phyloP scores from a whole-genome alignment of 352 stramenopile species.

The Phytophthora aleatoria region DNA sequence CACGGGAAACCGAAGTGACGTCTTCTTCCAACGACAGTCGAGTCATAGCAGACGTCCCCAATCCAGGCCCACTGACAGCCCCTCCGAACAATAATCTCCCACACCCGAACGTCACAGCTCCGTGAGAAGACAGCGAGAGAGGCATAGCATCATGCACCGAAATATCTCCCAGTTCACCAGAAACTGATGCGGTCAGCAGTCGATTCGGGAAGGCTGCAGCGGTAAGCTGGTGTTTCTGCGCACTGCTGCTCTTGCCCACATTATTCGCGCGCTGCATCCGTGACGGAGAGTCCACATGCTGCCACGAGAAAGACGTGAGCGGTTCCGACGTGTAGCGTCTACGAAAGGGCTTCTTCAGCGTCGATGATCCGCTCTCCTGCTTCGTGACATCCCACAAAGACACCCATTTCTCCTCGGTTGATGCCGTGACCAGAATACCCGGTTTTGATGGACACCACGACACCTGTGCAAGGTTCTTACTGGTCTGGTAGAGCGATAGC shows the following conservation, averaged over 20 bases:
- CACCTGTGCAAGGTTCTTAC: conserved; percentile 78
- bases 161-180: conserved; percentile 84
- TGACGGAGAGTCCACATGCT: conserved; percentile 48
- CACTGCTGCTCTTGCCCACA: conserved; percentile 27
- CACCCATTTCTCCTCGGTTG: conserved; percentile 80
- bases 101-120: conserved; percentile 77
- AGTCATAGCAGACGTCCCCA: conserved; percentile 46
- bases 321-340: conserved; percentile 80
- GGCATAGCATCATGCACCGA: conserved; percentile 89
- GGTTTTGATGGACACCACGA: conserved; percentile 86
- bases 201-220: conserved; percentile 81
- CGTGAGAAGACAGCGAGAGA: conserved; percentile 73
- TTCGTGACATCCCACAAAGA: conserved; percentile 85
- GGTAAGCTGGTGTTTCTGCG: conserved; percentile 42
- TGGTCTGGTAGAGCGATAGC: conserved; percentile 72
- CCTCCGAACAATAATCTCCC: conserved; percentile 73
- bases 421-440: conserved; percentile 79
- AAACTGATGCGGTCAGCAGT: conserved; percentile 71
- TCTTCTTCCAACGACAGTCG: conserved; percentile 45
- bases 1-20: conserved; percentile 13
- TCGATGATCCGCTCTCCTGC: conserved; percentile 47
- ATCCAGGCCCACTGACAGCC: conserved; percentile 25
- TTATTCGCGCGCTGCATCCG: conserved; percentile 24
- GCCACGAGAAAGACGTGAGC: conserved; percentile 83
- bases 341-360: conserved; percentile 77